Conservation (phyloP, 73 alveolate genomes). For the Urostyla sp. region DNA sequence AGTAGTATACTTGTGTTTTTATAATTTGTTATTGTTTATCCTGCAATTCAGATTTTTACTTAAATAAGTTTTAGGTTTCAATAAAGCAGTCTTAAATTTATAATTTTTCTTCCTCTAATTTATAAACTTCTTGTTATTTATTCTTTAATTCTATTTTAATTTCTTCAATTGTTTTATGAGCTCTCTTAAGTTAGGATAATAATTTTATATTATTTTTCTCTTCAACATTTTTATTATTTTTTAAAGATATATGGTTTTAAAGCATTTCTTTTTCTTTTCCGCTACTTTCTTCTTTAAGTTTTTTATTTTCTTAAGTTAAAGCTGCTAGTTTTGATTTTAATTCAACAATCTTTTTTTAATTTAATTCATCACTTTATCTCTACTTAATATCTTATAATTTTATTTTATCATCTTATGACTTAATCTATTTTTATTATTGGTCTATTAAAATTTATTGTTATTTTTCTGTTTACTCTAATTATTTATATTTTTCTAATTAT, state of each 20-base stretch:
- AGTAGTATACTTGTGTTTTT: too few species aligned
- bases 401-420: background rate
- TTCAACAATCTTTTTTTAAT: background rate
- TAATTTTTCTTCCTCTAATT: too few species aligned
- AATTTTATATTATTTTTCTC: slow-evolving; percentile 36
- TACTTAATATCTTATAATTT: background rate
- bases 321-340: background rate
- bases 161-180: slow-evolving; percentile 50
- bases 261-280: background rate
- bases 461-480: background rate
- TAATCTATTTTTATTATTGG: background rate
- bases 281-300: slow-evolving; percentile 5
- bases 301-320: slow-evolving; percentile 4
- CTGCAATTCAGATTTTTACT: too few species aligned
- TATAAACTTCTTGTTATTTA: too few species aligned
- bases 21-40: too few species aligned
- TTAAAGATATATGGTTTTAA: background rate
- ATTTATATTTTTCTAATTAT: too few species aligned
- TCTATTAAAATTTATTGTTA: background rate
- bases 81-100: too few species aligned
- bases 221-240: background rate
- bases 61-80: too few species aligned
- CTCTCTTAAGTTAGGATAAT: slow-evolving; percentile 32
- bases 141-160: too few species aligned
- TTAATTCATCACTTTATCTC: background rate